Evolutionary conservation across 2,329 filamentous ascomycete species (phyloP).

Genomic region (Metarhizium robertsii): DNA sequence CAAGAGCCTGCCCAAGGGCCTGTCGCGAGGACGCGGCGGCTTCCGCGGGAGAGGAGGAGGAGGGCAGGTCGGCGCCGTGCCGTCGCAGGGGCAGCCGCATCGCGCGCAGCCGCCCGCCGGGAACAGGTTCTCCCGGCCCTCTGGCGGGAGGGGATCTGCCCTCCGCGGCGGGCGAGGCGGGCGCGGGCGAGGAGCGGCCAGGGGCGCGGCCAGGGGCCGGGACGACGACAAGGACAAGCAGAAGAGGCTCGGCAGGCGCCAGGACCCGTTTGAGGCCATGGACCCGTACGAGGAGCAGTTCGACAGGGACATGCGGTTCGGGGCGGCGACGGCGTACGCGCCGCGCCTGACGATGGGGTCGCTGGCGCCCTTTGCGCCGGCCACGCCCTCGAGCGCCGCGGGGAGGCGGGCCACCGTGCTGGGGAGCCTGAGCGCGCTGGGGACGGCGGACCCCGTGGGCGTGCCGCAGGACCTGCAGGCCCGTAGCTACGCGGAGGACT

Average conservation of each 20-base stretch:
- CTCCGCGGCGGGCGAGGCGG: slow-evolving; percentile 11
- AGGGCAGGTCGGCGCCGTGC: slow-evolving; percentile 3
- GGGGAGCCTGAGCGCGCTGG: slow-evolving; percentile 26
- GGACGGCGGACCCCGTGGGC: slow-evolving; percentile 24
- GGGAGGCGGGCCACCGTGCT: slow-evolving; percentile 24
- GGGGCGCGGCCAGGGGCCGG: slow-evolving; percentile 9
- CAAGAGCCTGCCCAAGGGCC: slow-evolving; percentile 24
- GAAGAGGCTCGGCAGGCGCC: slow-evolving; percentile 12
- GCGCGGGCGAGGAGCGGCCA: slow-evolving; percentile 8
- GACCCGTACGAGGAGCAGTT: slow-evolving; percentile 25
- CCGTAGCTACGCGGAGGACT: slow-evolving; percentile 21
- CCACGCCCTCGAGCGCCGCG: slow-evolving; percentile 16
- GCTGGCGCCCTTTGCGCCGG: slow-evolving; percentile 21
- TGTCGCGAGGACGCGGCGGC: slow-evolving; percentile 17
- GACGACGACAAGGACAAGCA: slow-evolving; percentile 16
- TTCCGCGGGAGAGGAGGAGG: slow-evolving; percentile 9
- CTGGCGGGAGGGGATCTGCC: slow-evolving; percentile 2
- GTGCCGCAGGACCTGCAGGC: slow-evolving; percentile 19
- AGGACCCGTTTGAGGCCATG: slow-evolving; percentile 16
- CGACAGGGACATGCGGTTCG: slow-evolving; percentile 26
- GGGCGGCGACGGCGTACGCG: slow-evolving; percentile 19
- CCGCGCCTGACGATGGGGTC: slow-evolving; percentile 24
- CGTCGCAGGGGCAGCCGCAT: neutral
- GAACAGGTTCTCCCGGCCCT: slow-evolving; percentile 11
- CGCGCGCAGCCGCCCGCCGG: slow-evolving; percentile 5